Base-by-base conservation (phyloP, 305 asterid genomes). In the Fraxinus latifolia region DNA sequence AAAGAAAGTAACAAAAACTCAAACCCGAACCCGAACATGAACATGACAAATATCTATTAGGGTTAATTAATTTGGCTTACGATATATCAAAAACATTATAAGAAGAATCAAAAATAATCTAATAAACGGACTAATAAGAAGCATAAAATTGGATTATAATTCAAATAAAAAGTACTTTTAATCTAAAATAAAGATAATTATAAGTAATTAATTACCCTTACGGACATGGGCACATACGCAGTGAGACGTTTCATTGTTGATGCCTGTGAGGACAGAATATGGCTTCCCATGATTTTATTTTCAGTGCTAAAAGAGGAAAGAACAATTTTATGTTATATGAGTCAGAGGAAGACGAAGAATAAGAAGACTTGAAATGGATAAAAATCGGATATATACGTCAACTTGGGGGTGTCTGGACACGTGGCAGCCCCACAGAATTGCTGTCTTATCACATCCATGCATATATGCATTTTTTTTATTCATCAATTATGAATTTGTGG, bases 201-300 rank as follows among this genome's bases (percentile, higher is more conserved):
- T 12, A 12, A n/a, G 36, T 12, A 39, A 5, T 2, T 12, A 50
- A 31, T 39, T 79, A 85, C 90, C 86, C 81, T 80, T 4, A 84
- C 1, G 36, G 85, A 80, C 27, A 81, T 14, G 29, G 90, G 90
- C 79, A 82, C 75, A 76, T 33, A 68, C 34, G 89, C 74, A 0
- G 90, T 60, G 23, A 86, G 83, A 39, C 81, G 83, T 33, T 72
- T 84, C 81, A 84, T 84, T 31, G 60, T 82, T 65, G 81, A 80
- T n/a, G 91, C 83, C 12, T 81, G 77, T 8, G 85, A 81, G 55
- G 83, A 34, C 8, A 80, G 39, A 39, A 83, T 53, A 15, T 80
- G 84, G 34, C 84, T 80, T 29, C 83, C 83, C 89, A 86, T 86
- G 65, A 44, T 42, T 27, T 0, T 60, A 60, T 60, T 60, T 21